A percentile compares a stretch with the other conserved stretches of the same genome.
Evolutionary conservation across 441 rosid genomes (phyloP).

Genomic region (Erodium texanum): DNA sequence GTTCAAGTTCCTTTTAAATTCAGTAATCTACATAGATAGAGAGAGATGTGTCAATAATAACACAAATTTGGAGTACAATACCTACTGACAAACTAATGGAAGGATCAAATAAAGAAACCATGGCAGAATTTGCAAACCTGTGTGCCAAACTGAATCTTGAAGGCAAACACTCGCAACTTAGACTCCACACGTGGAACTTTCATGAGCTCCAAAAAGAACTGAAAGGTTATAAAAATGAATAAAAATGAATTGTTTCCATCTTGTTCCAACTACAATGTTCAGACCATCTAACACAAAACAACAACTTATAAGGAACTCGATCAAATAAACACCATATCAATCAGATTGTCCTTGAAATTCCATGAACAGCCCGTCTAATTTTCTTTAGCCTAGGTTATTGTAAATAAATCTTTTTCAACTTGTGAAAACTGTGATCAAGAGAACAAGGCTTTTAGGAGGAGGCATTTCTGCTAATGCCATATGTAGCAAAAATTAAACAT

Average conservation of each 20-base stretch:
- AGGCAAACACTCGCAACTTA: constrained; percentile 87
- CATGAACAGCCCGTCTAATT: not conserved
- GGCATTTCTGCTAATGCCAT: not conserved
- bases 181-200: constrained; percentile 98
- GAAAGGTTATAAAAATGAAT: constrained; percentile 17
- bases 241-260: not conserved
- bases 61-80: constrained; percentile 8
- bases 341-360: not conserved
- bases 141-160: constrained; percentile 86
- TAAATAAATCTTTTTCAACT: not conserved
- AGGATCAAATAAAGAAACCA: constrained; percentile 24
- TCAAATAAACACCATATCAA: not conserved
- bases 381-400: not conserved
- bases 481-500: not conserved
- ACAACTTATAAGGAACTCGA: not conserved
- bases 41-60: constrained; percentile 10
- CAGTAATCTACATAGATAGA: constrained; percentile 43
- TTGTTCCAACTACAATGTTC: not conserved
- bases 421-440: not conserved
- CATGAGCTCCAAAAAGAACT: constrained; percentile 93
- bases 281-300: not conserved
- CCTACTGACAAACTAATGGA: constrained; percentile 9
- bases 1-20: constrained; percentile 79
- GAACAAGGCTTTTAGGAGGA: not conserved
- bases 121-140: constrained; percentile 71